phyloP scores from a whole-genome alignment of 305 asterid species.

The Rubia peregrina region DNA sequence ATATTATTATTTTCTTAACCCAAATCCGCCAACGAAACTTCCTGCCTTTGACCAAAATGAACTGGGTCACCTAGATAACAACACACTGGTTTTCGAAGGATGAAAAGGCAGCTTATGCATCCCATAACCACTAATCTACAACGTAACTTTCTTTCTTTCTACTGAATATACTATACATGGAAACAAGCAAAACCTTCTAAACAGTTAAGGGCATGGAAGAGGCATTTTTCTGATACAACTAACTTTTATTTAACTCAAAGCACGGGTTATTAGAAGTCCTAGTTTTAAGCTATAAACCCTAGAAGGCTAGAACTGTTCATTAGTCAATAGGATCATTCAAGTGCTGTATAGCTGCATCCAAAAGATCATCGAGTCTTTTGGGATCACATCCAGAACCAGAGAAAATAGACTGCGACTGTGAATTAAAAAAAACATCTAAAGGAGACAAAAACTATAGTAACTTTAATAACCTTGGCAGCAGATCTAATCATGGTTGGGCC shows the following conservation, averaged over 20 bases:
- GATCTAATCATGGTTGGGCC: conserved; percentile 99
- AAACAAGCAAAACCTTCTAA: neutral
- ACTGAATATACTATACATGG: neutral
- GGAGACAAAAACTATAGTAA: neutral
- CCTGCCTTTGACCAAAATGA: neutral
- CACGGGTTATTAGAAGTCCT: neutral
- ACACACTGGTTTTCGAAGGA: neutral
- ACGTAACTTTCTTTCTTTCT: neutral
- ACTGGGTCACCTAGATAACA: neutral
- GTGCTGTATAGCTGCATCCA: neutral
- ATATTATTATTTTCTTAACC: no score
- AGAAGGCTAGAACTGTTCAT: neutral
- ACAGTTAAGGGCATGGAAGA: neutral
- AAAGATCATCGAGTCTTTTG: neutral
- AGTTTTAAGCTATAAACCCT: neutral
- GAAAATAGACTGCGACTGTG: neutral
- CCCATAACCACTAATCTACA: neutral
- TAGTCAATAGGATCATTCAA: neutral
- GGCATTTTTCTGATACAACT: neutral
- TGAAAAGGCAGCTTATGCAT: conserved; percentile 3
- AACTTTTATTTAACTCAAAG: neutral
- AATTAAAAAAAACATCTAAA: neutral
- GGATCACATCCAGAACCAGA: neutral
- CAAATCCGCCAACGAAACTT: neutral
- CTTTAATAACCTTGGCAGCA: conserved; percentile 74